Percentiles rank a stretch among this genome's conserved stretches.
These are phyloP conservation scores for Trametes hirsuta DNA, from an alignment of 1,284 basidiomycete species.

Conservation along the genomic window DNA sequence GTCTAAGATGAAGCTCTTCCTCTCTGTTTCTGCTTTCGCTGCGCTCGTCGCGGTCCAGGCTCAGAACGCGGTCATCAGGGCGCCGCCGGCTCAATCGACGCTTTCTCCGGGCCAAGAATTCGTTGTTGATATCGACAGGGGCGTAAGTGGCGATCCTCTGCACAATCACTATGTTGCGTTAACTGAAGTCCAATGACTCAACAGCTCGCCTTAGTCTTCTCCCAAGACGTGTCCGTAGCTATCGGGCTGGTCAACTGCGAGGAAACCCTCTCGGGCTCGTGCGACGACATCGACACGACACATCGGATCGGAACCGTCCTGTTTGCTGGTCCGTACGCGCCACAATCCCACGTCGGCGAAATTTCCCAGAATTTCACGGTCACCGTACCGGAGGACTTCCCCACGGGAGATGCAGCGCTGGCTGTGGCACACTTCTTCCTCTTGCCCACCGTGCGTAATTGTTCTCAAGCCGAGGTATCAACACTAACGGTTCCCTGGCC, in stretches of 20 bases:
- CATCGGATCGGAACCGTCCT: conserved; percentile 44
- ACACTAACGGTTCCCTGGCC: too few species aligned
- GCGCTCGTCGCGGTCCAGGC: conserved; percentile 1
- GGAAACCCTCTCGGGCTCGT: background rate
- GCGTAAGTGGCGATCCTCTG: background rate
- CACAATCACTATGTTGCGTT: background rate
- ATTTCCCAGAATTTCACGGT: conserved; percentile 56
- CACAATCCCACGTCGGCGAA: conserved; percentile 32
- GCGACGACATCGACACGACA: conserved; percentile 31
- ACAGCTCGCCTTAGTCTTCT: conserved; percentile 40
- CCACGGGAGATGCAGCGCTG: conserved; percentile 33
- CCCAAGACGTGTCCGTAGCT: conserved; percentile 45
- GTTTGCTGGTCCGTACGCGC: conserved; percentile 50
- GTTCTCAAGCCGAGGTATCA: too few species aligned
- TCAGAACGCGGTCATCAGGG: background rate
- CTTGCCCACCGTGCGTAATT: too few species aligned
- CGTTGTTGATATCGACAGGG: conserved; percentile 10
- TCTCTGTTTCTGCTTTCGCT: background rate
- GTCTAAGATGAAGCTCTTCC: background rate
- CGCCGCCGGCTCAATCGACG: background rate
- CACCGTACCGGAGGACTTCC: conserved; percentile 39
- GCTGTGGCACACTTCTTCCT: background rate
- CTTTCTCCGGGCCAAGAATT: conserved; percentile 1
- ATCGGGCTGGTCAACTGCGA: conserved; percentile 42
- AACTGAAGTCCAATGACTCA: background rate